Percentiles rank a stretch among this genome's conserved stretches.
Conservation (phyloP, 306 rosid genomes). For the Gynostemma pentaphyllum region DNA sequence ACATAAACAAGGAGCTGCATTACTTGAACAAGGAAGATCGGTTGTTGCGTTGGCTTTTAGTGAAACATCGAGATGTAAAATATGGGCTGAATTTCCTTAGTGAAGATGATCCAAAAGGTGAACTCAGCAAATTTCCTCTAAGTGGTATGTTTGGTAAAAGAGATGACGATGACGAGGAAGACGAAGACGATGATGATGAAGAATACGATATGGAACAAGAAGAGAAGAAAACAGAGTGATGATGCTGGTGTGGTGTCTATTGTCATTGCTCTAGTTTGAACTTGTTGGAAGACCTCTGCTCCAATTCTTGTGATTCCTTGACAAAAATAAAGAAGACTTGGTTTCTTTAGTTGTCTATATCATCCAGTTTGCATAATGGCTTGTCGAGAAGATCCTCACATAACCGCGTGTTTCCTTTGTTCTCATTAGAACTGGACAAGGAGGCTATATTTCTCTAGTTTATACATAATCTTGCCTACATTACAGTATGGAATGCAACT, state of each 20-base stretch:
- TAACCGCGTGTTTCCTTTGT: too few species aligned
- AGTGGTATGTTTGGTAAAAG: constrained; percentile 12
- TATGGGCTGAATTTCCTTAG: constrained; percentile 32
- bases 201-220: constrained; percentile 17
- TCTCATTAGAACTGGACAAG: too few species aligned
- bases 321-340: not conserved
- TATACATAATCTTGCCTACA: too few species aligned
- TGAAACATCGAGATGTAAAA: constrained; percentile 44
- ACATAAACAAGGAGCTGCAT: constrained; percentile 81
- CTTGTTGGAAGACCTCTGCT: not conserved
- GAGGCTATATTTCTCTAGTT: too few species aligned
- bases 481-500: too few species aligned
- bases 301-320: not conserved
- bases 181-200: constrained; percentile 9
- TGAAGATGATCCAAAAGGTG: constrained; percentile 30
- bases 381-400: too few species aligned
- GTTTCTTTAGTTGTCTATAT: constrained; percentile 7
- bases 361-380: too few species aligned
- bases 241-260: not conserved
- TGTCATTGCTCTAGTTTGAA: not conserved
- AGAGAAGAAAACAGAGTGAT: constrained; percentile 10
- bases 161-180: constrained; percentile 18
- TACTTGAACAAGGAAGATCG: constrained; percentile 92
- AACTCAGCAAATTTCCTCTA: constrained; percentile 13
- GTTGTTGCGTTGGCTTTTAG: constrained; percentile 72